Base-by-base conservation (phyloP, 208 protist species). In the Trypanosoma rangeli region DNA sequence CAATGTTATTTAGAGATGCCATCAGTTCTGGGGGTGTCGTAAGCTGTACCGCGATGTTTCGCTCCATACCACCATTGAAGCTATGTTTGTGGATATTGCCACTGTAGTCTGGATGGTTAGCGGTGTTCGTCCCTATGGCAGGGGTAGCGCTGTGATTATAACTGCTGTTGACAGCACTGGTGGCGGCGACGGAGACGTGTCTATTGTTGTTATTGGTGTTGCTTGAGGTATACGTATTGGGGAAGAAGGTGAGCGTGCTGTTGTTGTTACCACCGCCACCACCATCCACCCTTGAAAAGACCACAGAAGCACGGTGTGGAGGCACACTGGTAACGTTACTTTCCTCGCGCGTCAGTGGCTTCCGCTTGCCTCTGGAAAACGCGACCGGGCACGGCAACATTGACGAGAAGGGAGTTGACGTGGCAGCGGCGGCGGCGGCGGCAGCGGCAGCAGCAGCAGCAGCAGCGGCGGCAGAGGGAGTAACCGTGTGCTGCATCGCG, bases 1-100 rank as follows among this genome's bases (percentile, higher is more conserved):
- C 78, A 49, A 89, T 66, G 68, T 76, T 73, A 10, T 44, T 42
- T 37, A 89, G 56, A 15, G 79, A 76, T 20, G 63, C 66, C 50
- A 77, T 65, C 4, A 85, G 56, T 68, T 85, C 83, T 26, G 79
- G 56, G 24, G 70, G 58, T n/a, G 78, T 63, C 26, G 39, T 52
- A 24, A 66, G 8, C 35, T 70, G 64, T 9, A 74, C 44, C 9
- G 58, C 31, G 24, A 62, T 20, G 29, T 35, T 44, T 18, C 28
- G 31, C 10, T 64, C 66, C 24, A 10, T 39, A 28, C 29, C 10
- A 39, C 35, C 58, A 29, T 59, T 56, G 50, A 39, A 1, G n/a
- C 24, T 26, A 35, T 4, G 7, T 59, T 20, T 59, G 9, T 26
- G 44, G 42, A 18, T 0, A 42, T 61, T 44, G n/a, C 15, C 7